Conservation (phyloP, 2,329 filamentous ascomycete genomes). For the Bipolaris zeicola region DNA sequence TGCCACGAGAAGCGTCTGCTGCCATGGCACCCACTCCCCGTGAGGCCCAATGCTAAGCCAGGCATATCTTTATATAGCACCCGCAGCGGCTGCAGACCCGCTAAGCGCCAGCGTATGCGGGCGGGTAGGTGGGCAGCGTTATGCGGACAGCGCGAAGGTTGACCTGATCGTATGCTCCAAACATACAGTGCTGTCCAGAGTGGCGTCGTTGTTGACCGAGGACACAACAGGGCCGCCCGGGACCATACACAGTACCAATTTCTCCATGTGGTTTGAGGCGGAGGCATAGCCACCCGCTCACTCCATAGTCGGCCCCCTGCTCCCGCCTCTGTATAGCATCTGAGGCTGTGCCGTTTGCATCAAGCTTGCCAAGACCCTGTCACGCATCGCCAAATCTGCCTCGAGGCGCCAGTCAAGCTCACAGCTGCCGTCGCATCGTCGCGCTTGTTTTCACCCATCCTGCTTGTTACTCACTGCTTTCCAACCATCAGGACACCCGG, state of each 20-base stretch:
- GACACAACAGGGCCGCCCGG: constrained; percentile 7
- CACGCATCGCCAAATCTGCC: constrained; percentile 44
- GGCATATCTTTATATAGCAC: constrained; percentile 37
- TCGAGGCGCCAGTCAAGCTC: constrained; percentile 42
- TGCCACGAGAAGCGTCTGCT: constrained; percentile 3
- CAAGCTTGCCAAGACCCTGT: constrained; percentile 37
- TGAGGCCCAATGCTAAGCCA: constrained; percentile 23
- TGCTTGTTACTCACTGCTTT: constrained; percentile 21
- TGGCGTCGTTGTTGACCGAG: neutral
- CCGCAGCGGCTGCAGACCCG: constrained; percentile 26
- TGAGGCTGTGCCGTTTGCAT: constrained; percentile 45
- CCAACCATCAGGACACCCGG: constrained; percentile 24
- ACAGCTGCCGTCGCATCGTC: constrained; percentile 34
- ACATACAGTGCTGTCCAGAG: constrained; percentile 3
- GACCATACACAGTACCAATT: constrained; percentile 7
- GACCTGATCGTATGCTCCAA: constrained; percentile 16
- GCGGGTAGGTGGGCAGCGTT: constrained; percentile 18
- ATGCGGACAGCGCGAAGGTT: constrained; percentile 14
- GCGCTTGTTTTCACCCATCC: constrained; percentile 35
- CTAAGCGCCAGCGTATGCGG: constrained; percentile 40
- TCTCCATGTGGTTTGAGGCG: constrained; percentile 16
- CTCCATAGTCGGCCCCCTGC: constrained; percentile 22
- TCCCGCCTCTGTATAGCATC: constrained; percentile 30
- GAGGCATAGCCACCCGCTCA: constrained; percentile 35
- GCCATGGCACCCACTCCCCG: constrained; percentile 10